Evolutionary conservation across 2,329 filamentous ascomycete genomes (phyloP), one percentile per base, ranked within the genome.

Genomic region (Trichothecium roseum): DNA sequence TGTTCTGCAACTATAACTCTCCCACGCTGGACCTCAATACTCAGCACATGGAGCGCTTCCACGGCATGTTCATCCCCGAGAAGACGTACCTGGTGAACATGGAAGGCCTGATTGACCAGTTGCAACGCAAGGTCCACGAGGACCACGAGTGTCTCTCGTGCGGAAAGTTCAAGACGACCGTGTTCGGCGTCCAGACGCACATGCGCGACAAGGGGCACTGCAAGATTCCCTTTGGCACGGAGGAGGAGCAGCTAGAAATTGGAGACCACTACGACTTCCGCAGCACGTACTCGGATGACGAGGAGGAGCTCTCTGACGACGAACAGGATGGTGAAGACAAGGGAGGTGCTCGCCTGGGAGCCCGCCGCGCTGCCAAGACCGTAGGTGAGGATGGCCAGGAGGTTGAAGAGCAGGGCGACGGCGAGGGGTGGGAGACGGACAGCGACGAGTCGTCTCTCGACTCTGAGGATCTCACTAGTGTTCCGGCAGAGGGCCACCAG

Each of bases 151-250:
- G 91, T 56, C 59, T 98, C 32, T 87, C 80, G 53, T 98, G 91
- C 55, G 81, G 84, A 53, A 93, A 91, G 57, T 59, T 81, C 30
- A 84, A 91, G 53, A 75, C 80, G 42, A 88, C 80, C 10, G 69
- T 82, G 0, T 78, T 80, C 38, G 89, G 84, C 14, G 77, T 88
- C 18, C 88, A 95, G 54, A 95, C 88, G 1, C 91, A 98, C 56
- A 98, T 98, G 91, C 80, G 86, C 30, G 91, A 98, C 56, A 89
- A 87, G 54, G 83, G 86, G 1, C 91, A 98, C 60, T 96, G 89
- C 71, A 94, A 88, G 73, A 93, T 98, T 47, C 88, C 86, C 0
- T 98, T 89, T 56, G 78, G 81, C 35, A 81, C 79, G 0, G 85
- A 95, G 53, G 81, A 83, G 26, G 87, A 96, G 52, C 86, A 95